Conservation (phyloP, 2,329 filamentous ascomycete genomes). For the Camillea tinctor region DNA sequence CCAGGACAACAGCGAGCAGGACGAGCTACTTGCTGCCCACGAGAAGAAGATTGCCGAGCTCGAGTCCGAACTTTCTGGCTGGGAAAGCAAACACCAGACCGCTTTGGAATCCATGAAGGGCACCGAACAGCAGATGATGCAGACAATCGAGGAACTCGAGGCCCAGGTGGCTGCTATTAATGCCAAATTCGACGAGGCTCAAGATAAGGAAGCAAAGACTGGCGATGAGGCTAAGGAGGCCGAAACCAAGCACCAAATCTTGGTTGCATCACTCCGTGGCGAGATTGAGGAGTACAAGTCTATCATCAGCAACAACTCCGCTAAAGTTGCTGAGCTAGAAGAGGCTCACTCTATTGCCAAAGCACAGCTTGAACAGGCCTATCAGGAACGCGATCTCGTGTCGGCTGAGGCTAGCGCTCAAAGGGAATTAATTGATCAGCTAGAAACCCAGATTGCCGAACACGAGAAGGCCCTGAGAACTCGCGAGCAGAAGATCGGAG, state of each 20-base stretch:
- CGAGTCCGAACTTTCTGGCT: conserved; percentile 68
- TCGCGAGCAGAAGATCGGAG: conserved; percentile 51
- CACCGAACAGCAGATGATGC: conserved; percentile 70
- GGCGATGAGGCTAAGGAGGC: conserved; percentile 48
- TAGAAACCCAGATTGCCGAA: conserved; percentile 59
- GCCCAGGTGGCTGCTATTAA: conserved; percentile 53
- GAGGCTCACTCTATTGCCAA: conserved; percentile 65
- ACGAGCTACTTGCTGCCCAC: conserved; percentile 40
- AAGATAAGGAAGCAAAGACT: conserved; percentile 37
- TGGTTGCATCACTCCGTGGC: conserved; percentile 61
- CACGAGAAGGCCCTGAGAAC: conserved; percentile 58
- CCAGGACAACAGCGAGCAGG: conserved; percentile 31
- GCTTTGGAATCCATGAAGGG: conserved; percentile 68
- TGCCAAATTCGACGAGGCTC: conserved; percentile 46
- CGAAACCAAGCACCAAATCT: conserved; percentile 55
- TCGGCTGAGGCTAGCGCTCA: conserved; percentile 44
- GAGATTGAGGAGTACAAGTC: conserved; percentile 82
- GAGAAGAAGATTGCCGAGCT: conserved; percentile 63
- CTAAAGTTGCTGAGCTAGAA: conserved; percentile 73
- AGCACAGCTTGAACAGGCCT: conserved; percentile 65
- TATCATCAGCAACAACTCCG: conserved; percentile 65
- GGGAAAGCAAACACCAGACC: conserved; percentile 73
- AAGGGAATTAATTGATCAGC: conserved; percentile 47
- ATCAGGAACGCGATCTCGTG: conserved; percentile 56
- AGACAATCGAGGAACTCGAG: conserved; percentile 74